Conservation (phyloP, 106 monocot species). For the Apostasia shenzhenica region DNA sequence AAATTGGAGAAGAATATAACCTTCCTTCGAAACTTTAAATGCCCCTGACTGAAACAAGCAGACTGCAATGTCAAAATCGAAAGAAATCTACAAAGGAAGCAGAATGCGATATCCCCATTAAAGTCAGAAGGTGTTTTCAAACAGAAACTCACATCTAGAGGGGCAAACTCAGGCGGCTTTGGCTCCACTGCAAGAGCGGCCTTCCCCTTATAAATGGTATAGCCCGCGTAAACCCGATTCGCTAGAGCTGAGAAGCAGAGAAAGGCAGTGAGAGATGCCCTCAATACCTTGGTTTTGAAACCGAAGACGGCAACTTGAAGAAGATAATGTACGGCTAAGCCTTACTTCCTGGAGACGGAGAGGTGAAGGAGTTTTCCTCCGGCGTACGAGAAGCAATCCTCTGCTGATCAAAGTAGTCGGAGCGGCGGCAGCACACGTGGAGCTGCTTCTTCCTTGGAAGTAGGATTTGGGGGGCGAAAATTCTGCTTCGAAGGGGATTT, state of each 20-base stretch:
- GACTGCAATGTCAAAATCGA: background rate
- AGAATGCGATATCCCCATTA: conserved; percentile 1
- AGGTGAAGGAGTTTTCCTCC: background rate
- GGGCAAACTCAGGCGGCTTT: conserved; percentile 70
- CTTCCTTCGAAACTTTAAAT: conserved; percentile 80
- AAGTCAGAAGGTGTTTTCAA: background rate
- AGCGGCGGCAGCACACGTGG: conserved; percentile 18
- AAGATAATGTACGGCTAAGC: background rate
- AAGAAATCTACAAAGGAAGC: background rate
- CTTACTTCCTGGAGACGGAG: conserved; percentile 14
- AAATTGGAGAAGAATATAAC: conserved; percentile 77
- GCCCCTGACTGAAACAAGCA: conserved; percentile 62
- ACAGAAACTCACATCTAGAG: conserved; percentile 49
- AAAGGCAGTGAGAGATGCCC: background rate
- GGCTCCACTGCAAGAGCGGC: conserved; percentile 80
- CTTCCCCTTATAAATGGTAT: conserved; percentile 96
- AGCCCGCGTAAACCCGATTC: conserved; percentile 56
- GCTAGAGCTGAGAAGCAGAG: conserved; percentile 17
- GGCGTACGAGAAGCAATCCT: background rate
- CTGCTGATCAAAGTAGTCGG: conserved; percentile 26
- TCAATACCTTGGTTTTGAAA: background rate
- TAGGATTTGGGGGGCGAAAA: background rate
- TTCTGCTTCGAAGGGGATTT: conserved; percentile 6
- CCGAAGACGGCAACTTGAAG: background rate
- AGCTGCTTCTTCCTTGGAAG: conserved; percentile 4